Conservation (phyloP, 2,329 filamentous ascomycete genomes). For the Apiospora arundinis region DNA sequence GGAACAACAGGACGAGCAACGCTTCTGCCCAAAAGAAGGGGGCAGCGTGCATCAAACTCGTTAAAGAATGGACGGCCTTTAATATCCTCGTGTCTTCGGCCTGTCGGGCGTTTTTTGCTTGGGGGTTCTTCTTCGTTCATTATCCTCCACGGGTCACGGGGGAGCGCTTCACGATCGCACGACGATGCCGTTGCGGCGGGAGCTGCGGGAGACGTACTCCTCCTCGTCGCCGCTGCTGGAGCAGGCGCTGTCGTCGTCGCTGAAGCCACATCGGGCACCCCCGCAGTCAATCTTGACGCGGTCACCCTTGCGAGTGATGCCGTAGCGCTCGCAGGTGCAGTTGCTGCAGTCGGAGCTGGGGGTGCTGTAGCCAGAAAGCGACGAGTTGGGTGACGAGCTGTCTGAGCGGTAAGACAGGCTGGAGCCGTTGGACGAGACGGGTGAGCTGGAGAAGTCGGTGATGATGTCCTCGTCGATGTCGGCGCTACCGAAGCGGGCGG, state of each 20-base stretch:
- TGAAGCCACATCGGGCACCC: constrained; percentile 84
- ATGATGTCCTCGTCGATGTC: constrained; percentile 64
- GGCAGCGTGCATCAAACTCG: constrained; percentile 33
- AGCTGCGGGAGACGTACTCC: constrained; percentile 59
- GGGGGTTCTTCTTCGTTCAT: constrained; percentile 25
- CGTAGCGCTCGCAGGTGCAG: constrained; percentile 96
- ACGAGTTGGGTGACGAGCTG: constrained; percentile 76
- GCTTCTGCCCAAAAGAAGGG: constrained; percentile 30
- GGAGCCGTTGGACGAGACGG: constrained; percentile 73
- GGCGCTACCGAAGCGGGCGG: constrained; percentile 71
- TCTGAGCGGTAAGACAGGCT: constrained; percentile 73
- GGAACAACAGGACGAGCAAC: constrained; percentile 39
- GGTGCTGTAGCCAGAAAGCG: constrained; percentile 79
- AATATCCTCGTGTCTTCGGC: constrained; percentile 34
- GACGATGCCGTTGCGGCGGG: constrained; percentile 70
- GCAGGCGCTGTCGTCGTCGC: constrained; percentile 72
- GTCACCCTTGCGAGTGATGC: constrained; percentile 91
- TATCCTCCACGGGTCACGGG: constrained; percentile 30
- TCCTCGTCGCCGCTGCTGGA: constrained; percentile 72
- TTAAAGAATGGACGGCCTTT: constrained; percentile 42
- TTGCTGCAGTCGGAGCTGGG: constrained; percentile 76
- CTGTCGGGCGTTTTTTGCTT: constrained; percentile 31
- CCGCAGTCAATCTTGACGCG: constrained; percentile 97
- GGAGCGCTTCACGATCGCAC: constrained; percentile 49
- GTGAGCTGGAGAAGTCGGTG: constrained; percentile 61